Percentiles rank a stretch among this genome's conserved stretches.
phyloP scores from a whole-genome alignment of 2,329 filamentous ascomycete genomes.

The Cercospora sp. region DNA sequence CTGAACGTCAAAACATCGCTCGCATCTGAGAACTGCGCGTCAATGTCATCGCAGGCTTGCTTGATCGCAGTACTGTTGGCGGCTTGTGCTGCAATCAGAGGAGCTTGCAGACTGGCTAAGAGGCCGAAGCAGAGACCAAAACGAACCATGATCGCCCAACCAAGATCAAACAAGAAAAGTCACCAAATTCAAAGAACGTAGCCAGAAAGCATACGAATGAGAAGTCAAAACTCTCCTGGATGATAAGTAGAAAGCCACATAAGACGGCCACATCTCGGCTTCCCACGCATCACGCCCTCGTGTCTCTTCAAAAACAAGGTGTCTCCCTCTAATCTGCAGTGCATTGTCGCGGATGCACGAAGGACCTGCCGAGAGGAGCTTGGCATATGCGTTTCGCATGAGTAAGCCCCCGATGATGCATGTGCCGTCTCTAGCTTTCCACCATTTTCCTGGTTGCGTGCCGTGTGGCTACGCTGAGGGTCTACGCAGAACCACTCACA shows the following conservation, averaged over 20 bases:
- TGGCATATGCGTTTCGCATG: neutral
- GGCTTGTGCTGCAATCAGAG: neutral
- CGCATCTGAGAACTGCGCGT: neutral
- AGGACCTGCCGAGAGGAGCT: neutral
- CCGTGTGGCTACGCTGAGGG: neutral
- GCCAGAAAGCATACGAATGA: neutral
- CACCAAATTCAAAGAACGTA: neutral
- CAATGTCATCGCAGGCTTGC: constrained; percentile 9
- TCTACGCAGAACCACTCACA: neutral
- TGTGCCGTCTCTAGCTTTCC: neutral
- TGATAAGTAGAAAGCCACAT: neutral
- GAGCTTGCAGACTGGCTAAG: neutral
- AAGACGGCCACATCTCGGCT: neutral
- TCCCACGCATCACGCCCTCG: neutral
- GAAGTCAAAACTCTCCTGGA: neutral
- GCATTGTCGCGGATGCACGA: neutral
- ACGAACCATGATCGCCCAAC: neutral
- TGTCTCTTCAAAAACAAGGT: neutral
- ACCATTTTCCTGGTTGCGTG: neutral
- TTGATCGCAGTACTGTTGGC: neutral
- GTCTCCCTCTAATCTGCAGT: neutral
- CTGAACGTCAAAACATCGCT: constrained; percentile 7
- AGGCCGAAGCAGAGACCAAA: neutral
- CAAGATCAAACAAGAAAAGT: neutral
- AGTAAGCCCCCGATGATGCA: neutral